Evolutionary conservation across 2,329 filamentous ascomycete genomes (phyloP), one percentile per base, ranked within the genome.

Genomic region (Xylariaceae sp.): DNA sequence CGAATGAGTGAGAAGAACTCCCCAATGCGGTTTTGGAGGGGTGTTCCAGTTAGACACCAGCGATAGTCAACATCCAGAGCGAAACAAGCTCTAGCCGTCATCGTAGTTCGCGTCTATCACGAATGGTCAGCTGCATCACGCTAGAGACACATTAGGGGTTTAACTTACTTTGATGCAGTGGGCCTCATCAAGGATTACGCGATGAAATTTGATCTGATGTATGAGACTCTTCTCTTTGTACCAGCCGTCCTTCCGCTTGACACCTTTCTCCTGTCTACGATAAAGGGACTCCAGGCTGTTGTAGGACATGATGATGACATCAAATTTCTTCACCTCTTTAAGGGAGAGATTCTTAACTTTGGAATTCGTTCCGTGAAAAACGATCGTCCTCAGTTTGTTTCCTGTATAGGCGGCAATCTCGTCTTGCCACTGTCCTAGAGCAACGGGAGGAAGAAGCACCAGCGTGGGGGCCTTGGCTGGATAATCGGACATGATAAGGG

Each of bases 221-320:
- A 99, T 91, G 26, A 88, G 72, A 63, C 87, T 89, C 73, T 81
- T 75, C 72, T 94, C 89, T 69, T 93, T 96, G 73, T 93, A 81
- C 20, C 93, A 77, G 9, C 89, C 88, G 21, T 89, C 85, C 58
- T 90, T 88, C 53, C 92, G 88, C 62, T 82, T 86, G 79, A 92
- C 94, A 0, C 94, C 94, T 69, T 94, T 96, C 65, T 88, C 87
- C 71, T 99, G 90, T 72, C 95, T 96, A 52, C 94, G 88, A 69
- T 92, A 91, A 66, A 96, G 86, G 0, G 92, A 96, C 72, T 97
- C 94, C 27, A 99, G 76, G 61, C 89, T 85, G 75, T 90, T 92
- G 81, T 95, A 99, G 11, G 93, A 97, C 75, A 97, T 96, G 83
- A 97, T 92, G 68, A 97, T 93, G 44, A 99, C 91, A 72, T 99